These are phyloP conservation scores for Penicillium coffeae DNA, from an alignment of 495 filamentous ascomycete genomes.

Conservation along the genomic window DNA sequence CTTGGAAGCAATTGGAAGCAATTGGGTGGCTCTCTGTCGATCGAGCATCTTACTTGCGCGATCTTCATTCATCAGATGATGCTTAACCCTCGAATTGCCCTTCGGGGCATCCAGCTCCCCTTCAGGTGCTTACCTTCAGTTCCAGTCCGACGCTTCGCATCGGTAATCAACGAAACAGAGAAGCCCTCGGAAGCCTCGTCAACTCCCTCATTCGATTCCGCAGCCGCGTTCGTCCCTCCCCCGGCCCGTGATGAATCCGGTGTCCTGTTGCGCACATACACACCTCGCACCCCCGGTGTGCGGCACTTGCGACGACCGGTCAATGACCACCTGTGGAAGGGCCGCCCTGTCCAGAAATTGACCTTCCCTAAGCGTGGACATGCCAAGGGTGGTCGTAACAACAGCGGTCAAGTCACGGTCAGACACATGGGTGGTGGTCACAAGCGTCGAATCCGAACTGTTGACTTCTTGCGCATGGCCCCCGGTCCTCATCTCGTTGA, in stretches of 20 bases:
- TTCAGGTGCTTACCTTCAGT: conserved; percentile 36
- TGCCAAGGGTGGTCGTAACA: conserved; percentile 87
- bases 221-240: conserved; percentile 41
- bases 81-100: conserved; percentile 63
- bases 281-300: conserved; percentile 88
- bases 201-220: conserved; percentile 32
- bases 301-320: conserved; percentile 87
- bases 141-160: conserved; percentile 53
- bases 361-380: conserved; percentile 90
- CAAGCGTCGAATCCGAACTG: conserved; percentile 82
- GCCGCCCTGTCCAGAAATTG: conserved; percentile 73
- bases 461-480: conserved; percentile 75
- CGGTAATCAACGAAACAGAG: conserved; percentile 38
- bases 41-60: background rate
- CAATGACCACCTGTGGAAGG: conserved; percentile 96
- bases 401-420: conserved; percentile 77
- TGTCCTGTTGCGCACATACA: conserved; percentile 71
- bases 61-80: conserved; percentile 34
- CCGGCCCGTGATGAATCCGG: conserved; percentile 38
- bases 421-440: conserved; percentile 87
- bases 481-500: conserved; percentile 83
- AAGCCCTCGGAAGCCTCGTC: conserved; percentile 29
- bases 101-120: conserved; percentile 47
- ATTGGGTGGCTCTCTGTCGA: no score
- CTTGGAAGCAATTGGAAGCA: background rate